Evolutionary conservation across 257 asterid genomes (phyloP), one percentile per base, ranked within the genome.

Genomic region (Fraxinus americana): DNA sequence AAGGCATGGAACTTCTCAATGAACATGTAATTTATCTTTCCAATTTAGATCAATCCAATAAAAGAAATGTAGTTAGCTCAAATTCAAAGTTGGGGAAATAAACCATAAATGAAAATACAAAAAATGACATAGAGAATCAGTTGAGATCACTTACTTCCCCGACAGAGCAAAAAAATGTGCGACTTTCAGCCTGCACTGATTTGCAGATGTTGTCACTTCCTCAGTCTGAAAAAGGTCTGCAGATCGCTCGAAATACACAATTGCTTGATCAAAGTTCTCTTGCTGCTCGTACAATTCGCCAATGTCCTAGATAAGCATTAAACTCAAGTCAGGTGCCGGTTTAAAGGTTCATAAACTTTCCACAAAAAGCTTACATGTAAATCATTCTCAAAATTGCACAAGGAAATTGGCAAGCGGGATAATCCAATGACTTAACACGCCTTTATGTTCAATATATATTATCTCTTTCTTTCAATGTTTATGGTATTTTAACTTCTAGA

Each of bases 121-220:
- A 45, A 45, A 45, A 3, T 3, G 54, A 54, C n/a, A 54, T 19
- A 54, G 7, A 54, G 25, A 54, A 5, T 54, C 3, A 54, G 35
- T 45, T 13, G 54, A 7, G 73, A 50, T 17, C 16, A 87, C 89
- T 83, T 81, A 87, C 90, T 81, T 81, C 48, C 79, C 89, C n/a
- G 68, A 38, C 68, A 83, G 85, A 74, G 90, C 86, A 52, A 87
- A 79, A 77, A 76, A 85, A 21, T 85, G 86, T 10, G 89, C 90
- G 77, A 85, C 85, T 82, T 87, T 87, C 59, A 75, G 90, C 82
- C 16, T 76, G 80, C 90, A 87, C 80, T 78, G 86, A 77, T 81
- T 87, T 67, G 86, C 83, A 54, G 86, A 78, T 38, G 82, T 76
- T 57, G 67, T 30, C 66, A 45, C 88, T 66, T 87, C 90, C 74